A percentile compares a stretch with the other conserved stretches of the same genome.
Conservation (phyloP, 345 rosid species). For the Kernera saxatilis region DNA sequence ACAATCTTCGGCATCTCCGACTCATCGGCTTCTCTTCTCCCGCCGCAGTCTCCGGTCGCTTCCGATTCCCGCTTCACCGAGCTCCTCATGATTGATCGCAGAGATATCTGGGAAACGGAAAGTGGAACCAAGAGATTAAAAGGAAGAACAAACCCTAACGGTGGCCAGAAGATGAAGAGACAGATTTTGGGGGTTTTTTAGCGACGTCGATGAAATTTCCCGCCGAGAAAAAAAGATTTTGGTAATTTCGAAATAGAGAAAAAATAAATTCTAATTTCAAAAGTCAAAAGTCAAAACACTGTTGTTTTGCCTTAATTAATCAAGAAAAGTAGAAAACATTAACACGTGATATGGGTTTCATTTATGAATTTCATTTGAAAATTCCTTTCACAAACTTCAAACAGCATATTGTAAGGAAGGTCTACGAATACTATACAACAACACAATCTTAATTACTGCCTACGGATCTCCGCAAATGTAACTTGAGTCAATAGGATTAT, state of each 20-base stretch:
- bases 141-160: neutral
- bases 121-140: neutral
- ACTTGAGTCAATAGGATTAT: too few species aligned
- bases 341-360: too few species aligned
- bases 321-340: too few species aligned
- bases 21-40: neutral
- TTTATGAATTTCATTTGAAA: too few species aligned
- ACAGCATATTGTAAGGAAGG: too few species aligned
- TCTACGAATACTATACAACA: too few species aligned
- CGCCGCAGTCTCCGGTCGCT: neutral
- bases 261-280: too few species aligned
- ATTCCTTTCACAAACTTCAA: too few species aligned
- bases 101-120: neutral
- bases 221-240: neutral
- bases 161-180: neutral
- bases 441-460: too few species aligned
- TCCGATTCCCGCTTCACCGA: neutral
- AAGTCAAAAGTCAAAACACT: too few species aligned
- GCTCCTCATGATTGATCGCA: neutral
- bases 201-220: neutral
- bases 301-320: too few species aligned
- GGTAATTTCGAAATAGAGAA: neutral
- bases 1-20: neutral
- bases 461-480: too few species aligned
- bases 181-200: neutral